Conservation (phyloP, 75 land plant genomes). For the Sequoiadendron giganteum region DNA sequence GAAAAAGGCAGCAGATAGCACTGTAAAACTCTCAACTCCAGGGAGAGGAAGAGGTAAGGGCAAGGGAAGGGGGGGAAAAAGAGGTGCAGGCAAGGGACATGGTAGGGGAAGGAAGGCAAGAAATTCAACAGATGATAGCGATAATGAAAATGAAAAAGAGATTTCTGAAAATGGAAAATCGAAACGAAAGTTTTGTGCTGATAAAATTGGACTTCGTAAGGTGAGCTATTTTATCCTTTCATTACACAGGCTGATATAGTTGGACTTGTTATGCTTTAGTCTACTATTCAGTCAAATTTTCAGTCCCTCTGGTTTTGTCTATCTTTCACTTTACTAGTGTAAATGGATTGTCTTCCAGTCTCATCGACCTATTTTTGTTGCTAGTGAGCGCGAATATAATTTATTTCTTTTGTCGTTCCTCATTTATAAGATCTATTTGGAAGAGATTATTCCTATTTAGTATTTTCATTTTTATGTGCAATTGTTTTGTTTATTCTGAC, state of each 20-base stretch:
- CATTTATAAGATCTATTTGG: neutral
- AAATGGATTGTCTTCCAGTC: neutral
- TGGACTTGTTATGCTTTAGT: neutral
- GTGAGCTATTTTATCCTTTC: neutral
- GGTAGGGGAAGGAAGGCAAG: neutral
- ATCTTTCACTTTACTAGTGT: slow-evolving; percentile 5
- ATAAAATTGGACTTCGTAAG: neutral
- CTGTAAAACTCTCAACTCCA: neutral
- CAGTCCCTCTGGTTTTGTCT: neutral
- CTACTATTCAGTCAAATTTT: neutral
- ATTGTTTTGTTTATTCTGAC: slow-evolving; percentile 4
- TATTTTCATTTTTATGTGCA: neutral
- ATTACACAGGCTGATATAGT: neutral
- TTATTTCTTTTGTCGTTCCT: neutral
- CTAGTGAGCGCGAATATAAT: neutral
- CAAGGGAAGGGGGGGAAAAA: slow-evolving; percentile 21
- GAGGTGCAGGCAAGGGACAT: slow-evolving; percentile 13
- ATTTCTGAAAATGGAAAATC: neutral
- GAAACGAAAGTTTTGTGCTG: neutral
- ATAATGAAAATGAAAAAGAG: neutral
- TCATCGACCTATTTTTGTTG: neutral
- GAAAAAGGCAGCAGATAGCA: slow-evolving; percentile 6
- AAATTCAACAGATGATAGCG: neutral
- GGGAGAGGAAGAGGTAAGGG: slow-evolving; percentile 19
- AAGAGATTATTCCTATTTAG: neutral